Percentiles rank a stretch among this genome's conserved stretches.
These are phyloP conservation scores for Phytophthora macrochlamydospora DNA, from an alignment of 352 stramenopile genomes.

Conservation along the genomic window DNA sequence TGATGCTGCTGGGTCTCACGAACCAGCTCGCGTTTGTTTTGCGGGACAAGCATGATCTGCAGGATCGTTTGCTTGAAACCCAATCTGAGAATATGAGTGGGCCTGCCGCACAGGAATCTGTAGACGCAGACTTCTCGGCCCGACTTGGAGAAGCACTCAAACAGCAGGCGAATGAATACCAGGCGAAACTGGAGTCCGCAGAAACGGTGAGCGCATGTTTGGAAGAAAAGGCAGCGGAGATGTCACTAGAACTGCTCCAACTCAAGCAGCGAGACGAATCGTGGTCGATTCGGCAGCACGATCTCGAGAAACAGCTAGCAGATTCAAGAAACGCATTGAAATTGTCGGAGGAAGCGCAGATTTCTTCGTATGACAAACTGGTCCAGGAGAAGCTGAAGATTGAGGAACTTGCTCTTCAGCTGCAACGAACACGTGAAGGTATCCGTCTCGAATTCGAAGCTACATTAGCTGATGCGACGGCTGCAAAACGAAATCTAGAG, in stretches of 20 bases:
- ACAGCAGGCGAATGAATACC: constrained; percentile 47
- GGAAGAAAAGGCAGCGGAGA: constrained; percentile 50
- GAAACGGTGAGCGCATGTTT: constrained; percentile 35
- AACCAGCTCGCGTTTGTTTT: constrained; percentile 73
- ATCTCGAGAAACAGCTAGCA: constrained; percentile 39
- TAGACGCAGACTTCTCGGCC: constrained; percentile 31
- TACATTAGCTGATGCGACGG: constrained; percentile 37
- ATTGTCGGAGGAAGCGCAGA: constrained; percentile 33
- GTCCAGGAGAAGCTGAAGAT: constrained; percentile 39
- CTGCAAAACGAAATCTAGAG: constrained; percentile 33
- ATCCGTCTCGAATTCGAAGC: constrained; percentile 39
- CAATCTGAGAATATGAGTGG: constrained; percentile 30
- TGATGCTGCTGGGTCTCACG: constrained; percentile 66
- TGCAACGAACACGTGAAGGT: constrained; percentile 30
- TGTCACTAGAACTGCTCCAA: constrained; percentile 55
- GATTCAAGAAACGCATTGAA: constrained; percentile 27
- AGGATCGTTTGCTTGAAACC: constrained; percentile 48
- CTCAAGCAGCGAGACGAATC: constrained; percentile 68
- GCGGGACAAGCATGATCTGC: constrained; percentile 78
- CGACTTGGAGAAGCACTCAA: constrained; percentile 50
- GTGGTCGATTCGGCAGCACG: constrained; percentile 54
- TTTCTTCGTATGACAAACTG: constrained; percentile 19
- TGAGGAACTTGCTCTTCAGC: constrained; percentile 27
- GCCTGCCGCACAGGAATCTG: constrained; percentile 14
- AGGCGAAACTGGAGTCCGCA: constrained; percentile 49